Base-by-base conservation (phyloP, 2,329 filamentous ascomycete genomes). In the Graphilbum ipis-grandicollis region DNA sequence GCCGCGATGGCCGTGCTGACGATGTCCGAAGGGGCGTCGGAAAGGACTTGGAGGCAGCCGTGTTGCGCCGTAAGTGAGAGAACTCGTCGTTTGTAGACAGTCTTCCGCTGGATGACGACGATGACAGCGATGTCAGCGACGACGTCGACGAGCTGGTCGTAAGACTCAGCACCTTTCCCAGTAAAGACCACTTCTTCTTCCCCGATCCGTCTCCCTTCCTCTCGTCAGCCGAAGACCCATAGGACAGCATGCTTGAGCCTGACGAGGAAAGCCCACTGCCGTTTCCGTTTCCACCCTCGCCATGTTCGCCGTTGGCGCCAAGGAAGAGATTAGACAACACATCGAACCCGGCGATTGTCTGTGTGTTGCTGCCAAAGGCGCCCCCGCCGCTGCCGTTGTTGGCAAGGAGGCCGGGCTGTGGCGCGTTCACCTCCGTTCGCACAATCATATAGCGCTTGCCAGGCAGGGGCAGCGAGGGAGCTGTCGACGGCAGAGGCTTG, bases 391-490 rank as follows among this genome's bases (percentile, higher is more conserved):
- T 28, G 13, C 15, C 17, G 8, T 14, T 21, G 17, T 38, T 40
- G 38, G 40, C 41, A 39, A 46, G 9, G 29, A 70, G 52, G 7
- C 64, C 63, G 3, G 58, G 56, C 41, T 69, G 66, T 1, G 59
- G 53, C 5, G 53, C 47, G 32, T 58, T 60, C 18, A 67, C 49
- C 42, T 93, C 85, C 44, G 81, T 86, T 39, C 84, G 76, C 45
- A 93, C 79, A 47, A 94, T 93, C 55, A 93, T 72, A 42, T 94
- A 81, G 42, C 81, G 71, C 49, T 88, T 82, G 33, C 81, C 79
- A 2, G 86, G 83, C 3, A 84, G 83, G 6, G 86, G 86, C 40
- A 78, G 77, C 48, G 79, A 85, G n/a, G 86, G 82, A 6, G 74
- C 75, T 3, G 82, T 83, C 1, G 81, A 85, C 6, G 83, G 77